Evolutionary conservation across 345 rosid genomes (phyloP), one percentile per base, ranked within the genome.

Genomic region (Nephelium lappaceum): DNA sequence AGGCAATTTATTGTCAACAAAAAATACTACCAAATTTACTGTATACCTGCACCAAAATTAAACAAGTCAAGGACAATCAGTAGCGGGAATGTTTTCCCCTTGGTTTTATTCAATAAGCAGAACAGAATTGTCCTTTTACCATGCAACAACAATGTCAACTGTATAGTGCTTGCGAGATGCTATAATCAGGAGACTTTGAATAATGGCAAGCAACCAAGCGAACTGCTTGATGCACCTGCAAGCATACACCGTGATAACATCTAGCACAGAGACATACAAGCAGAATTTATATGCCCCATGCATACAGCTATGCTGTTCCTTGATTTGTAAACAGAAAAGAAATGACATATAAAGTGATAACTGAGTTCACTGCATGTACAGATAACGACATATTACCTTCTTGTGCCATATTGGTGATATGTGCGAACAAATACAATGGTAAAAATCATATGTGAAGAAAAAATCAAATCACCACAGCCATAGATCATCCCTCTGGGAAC

Each of bases 401-500:
- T 72, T 53, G 85, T 80, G 72, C 97, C 97, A 73, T 90, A 87
- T 82, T 88, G 90, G 79, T 91, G 93, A 83, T 90, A 94, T 15
- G 94, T 86, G 61, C 84, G 90, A 58, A 92, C 94, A 81, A 94
- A 94, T n/a, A 88, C 92, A 16, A 94, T 80, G 24, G 88, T 87
- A 72, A 94, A 92, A 81, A 91, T 94, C 87, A 88, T 94, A 87
- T 94, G 98, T n/a, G 98, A 94, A 64, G 98, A 94, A 82, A 94
- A 94, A 42, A 94, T 92, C 87, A 94, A 74, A 86, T 94, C 98
- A 45, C 98, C 98, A 79, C 98, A 94, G 24, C 95, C 94, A 84
- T 88, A 92, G 11, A 90, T 45, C 15, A 85, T 75, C 4, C 97
- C 98, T 36, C 74, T 78, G 53, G 95, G 98, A 90, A 94, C 98